Evolutionary conservation across 306 rosid species (phyloP).

Genomic region (Alnus glutinosa): DNA sequence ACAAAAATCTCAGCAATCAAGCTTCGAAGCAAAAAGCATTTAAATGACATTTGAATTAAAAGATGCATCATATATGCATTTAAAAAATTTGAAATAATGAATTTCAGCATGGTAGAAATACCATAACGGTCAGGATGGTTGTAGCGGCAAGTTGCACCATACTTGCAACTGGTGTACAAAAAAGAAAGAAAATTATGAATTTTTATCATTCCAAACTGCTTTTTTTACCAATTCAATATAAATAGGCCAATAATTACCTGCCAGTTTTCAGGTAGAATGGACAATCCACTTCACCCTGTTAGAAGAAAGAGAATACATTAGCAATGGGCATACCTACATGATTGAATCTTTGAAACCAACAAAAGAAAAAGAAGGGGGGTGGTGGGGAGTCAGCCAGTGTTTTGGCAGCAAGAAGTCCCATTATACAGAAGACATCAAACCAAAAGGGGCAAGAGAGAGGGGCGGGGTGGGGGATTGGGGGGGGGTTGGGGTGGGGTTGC

Average conservation of each 20-base stretch:
- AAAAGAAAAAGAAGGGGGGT: background rate
- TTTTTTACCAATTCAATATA: constrained; percentile 12
- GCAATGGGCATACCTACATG: constrained; percentile 19
- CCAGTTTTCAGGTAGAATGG: constrained; percentile 99
- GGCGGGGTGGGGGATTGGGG: too few relatives aligned
- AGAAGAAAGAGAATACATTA: constrained; percentile 29
- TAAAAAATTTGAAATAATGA: constrained; percentile 20
- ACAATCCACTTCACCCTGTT: constrained; percentile 94
- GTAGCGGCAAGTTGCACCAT: constrained; percentile 88
- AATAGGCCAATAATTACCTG: constrained; percentile 51
- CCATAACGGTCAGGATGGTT: constrained; percentile 89
- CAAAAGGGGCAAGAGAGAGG: too few relatives aligned
- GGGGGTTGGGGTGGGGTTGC: background rate
- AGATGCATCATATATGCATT: background rate
- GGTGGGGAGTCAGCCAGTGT: background rate
- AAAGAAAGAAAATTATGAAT: constrained; percentile 33
- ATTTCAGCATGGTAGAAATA: constrained; percentile 41
- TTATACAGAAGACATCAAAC: background rate
- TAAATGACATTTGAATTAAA: constrained; percentile 17
- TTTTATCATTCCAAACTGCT: constrained; percentile 26
- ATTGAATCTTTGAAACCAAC: constrained; percentile 9
- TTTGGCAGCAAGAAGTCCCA: background rate
- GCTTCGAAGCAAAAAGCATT: background rate
- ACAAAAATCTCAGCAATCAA: constrained; percentile 29
- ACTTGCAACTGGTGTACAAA: constrained; percentile 76